These are phyloP conservation scores for Hymenoscyphus linearis DNA, from an alignment of 2,329 filamentous ascomycete genomes.

Conservation along the genomic window DNA sequence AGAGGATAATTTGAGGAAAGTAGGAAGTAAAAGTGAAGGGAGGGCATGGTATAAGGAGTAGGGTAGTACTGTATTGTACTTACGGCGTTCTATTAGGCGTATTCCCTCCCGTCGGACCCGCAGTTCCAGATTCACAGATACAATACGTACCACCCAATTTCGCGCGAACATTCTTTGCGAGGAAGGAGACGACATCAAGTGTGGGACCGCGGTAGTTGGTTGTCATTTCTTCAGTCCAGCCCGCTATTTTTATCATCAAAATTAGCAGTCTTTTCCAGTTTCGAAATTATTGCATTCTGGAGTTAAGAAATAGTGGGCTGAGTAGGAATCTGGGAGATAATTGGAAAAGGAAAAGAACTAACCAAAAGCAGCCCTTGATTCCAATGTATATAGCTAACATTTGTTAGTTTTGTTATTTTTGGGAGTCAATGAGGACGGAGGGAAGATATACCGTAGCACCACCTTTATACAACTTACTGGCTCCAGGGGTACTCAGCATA, in stretches of 20 bases:
- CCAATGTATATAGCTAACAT: conserved; percentile 32
- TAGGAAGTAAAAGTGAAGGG: not conserved
- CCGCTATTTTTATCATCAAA: conserved; percentile 34
- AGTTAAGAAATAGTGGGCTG: not conserved
- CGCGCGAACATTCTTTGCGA: conserved; percentile 52
- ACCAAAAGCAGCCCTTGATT: conserved; percentile 31
- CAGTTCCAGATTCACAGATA: conserved; percentile 55
- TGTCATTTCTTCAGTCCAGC: conserved; percentile 52
- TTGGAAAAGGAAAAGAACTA: conserved; percentile 3
- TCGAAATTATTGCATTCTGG: not conserved
- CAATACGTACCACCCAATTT: conserved; percentile 52
- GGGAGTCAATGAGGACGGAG: not conserved
- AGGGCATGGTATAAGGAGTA: not conserved
- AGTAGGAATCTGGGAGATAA: not conserved
- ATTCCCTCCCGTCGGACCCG: conserved; percentile 55
- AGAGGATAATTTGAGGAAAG: no score
- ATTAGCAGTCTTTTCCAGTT: not conserved
- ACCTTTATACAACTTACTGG: conserved; percentile 53
- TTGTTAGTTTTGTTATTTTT: not conserved
- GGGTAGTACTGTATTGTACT: conserved; percentile 16
- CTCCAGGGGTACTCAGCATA: conserved; percentile 53
- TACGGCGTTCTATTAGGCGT: conserved; percentile 52
- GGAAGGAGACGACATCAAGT: conserved; percentile 47
- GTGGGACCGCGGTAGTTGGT: conserved; percentile 54
- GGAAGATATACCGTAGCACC: conserved; percentile 45